Base-by-base conservation (phyloP, 2,329 filamentous ascomycete genomes). In the Torrubiella hemipterigena region DNA sequence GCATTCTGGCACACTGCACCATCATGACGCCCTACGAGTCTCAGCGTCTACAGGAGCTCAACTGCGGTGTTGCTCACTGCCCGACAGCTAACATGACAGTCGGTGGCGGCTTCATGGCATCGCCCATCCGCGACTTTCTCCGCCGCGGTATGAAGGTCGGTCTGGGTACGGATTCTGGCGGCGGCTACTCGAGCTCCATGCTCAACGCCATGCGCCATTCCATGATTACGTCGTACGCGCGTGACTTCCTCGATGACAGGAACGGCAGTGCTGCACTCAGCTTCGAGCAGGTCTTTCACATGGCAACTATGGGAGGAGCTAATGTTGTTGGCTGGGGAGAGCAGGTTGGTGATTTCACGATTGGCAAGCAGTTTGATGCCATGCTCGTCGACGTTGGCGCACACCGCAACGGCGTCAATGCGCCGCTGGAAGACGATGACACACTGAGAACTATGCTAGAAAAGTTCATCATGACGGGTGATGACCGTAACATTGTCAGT, bases 1-100 rank as follows among this genome's bases (percentile, higher is more conserved):
- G 69, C 1, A 77, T 81, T 34, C 63, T 81, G 1, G 77, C 77
- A 0, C 77, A 81, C 45, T 79, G 75, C 51, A 79, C 72, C 34
- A 65, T 71, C 44, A 67, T 79, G 52, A 63, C 56, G 5, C 63
- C 70, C 3, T 57, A 67, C 18, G 77, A 81, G 47, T 62, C 69
- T 28, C 39, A 49, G 1, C 54, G 56, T 5, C 41, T 80, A 2
- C 41, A 49, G 11, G 47, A 54, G 7, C 52, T 71, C 7, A 50
- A 51, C 0, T 77, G 73, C 39, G 73, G 74, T 13, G 58, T 80
- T 2, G 71, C 74, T 0, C 75, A 80, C 43, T 80, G 75, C 35
- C 76, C 75, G 0, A 64, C 73, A 2, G 61, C 73, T 8, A 80
- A 79, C 47, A 77, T 75, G 54, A 75, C 70, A 0, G 62, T 72